Evolutionary conservation across 257 asterid species (phyloP).

Genomic region (Fraxinus quadrangulata): DNA sequence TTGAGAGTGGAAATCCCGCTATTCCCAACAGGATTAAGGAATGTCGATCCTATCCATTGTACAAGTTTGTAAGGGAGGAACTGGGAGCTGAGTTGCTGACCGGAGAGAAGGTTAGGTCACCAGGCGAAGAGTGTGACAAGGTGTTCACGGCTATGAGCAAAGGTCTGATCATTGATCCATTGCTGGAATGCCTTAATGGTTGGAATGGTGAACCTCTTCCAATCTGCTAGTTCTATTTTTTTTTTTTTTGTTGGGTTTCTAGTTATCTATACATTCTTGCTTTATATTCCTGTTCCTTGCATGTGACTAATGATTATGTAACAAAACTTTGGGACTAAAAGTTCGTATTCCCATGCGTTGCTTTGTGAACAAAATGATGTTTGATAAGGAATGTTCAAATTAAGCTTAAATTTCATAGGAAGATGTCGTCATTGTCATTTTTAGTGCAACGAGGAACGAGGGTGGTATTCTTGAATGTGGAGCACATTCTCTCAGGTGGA

Average conservation of each 20-base stretch:
- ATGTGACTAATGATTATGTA: background rate
- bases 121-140: conserved; percentile 51
- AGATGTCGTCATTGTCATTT: background rate
- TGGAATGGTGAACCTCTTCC: conserved; percentile 66
- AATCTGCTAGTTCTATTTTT: conserved; percentile 27
- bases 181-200: conserved; percentile 43
- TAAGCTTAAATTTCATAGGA: background rate
- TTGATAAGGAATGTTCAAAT: background rate
- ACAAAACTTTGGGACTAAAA: background rate
- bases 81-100: conserved; percentile 37
- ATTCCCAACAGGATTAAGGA: conserved; percentile 44
- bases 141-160: conserved; percentile 48
- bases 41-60: conserved; percentile 53
- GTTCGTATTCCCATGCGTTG: background rate
- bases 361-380: background rate
- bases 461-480: background rate
- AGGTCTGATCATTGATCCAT: conserved; percentile 43
- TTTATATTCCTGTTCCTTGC: background rate
- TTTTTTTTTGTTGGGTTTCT: background rate
- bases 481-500: background rate
- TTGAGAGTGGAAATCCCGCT: conserved; percentile 41
- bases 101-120: conserved; percentile 47
- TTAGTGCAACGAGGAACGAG: background rate
- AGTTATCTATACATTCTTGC: background rate
- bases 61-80: conserved; percentile 45